These are phyloP conservation scores for Helianthus tuberosus DNA, from an alignment of 129 eudicot species.

Conservation along the genomic window DNA sequence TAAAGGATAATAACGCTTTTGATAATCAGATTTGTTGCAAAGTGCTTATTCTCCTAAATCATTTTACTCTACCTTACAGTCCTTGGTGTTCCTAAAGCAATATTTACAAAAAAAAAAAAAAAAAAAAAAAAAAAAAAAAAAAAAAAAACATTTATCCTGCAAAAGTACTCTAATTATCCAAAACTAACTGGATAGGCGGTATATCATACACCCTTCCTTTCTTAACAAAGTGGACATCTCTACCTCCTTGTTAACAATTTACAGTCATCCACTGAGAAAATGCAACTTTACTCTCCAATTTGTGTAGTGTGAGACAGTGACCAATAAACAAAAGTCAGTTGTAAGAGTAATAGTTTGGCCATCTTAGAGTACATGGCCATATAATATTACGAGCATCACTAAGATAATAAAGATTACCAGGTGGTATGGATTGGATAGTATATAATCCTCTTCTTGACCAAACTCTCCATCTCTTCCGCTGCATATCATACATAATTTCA, in stretches of 20 bases:
- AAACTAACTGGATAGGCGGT: background rate
- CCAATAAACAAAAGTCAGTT: background rate
- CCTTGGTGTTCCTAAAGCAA: background rate
- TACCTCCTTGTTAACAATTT: background rate
- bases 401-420: slow-evolving; percentile 54
- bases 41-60: background rate
- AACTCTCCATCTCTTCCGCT: slow-evolving; percentile 88
- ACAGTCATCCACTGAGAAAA: background rate
- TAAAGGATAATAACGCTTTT: too few species aligned
- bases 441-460: slow-evolving; percentile 85
- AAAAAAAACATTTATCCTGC: background rate
- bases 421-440: slow-evolving; percentile 93
- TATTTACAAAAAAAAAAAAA: background rate
- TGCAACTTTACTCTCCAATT: slow-evolving; percentile 3
- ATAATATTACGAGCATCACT: slow-evolving; percentile 18
- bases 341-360: background rate
- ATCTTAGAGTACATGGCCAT: slow-evolving; percentile 16
- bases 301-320: background rate
- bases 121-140: too few species aligned
- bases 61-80: background rate
- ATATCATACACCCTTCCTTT: background rate
- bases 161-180: background rate
- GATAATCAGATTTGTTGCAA: background rate
- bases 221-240: background rate
- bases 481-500: slow-evolving; percentile 33